These are phyloP conservation scores for Monosporascus sp. DNA, from an alignment of 2,329 filamentous ascomycete genomes.

Conservation along the genomic window DNA sequence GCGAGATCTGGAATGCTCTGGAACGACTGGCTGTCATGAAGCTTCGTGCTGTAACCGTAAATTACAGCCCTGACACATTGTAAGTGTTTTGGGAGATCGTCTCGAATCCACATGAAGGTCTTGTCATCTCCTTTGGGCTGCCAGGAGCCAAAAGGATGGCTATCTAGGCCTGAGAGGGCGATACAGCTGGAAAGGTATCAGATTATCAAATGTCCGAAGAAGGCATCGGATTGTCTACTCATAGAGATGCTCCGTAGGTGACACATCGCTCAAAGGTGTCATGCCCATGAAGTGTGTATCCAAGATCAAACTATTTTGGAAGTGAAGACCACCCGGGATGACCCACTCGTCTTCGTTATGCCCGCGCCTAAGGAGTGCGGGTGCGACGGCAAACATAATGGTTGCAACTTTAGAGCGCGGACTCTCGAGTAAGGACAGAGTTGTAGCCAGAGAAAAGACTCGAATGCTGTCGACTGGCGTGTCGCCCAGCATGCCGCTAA, in stretches of 20 bases:
- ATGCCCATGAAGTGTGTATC: conserved; percentile 18
- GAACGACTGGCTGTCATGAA: conserved; percentile 16
- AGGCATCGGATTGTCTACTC: conserved; percentile 9
- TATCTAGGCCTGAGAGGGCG: conserved; percentile 17
- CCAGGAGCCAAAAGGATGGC: conserved; percentile 21
- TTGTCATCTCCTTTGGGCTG: conserved; percentile 13
- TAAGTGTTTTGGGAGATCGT: conserved; percentile 14
- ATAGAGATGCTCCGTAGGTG: conserved; percentile 6
- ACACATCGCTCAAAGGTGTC: conserved; percentile 15
- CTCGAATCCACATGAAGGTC: conserved; percentile 24
- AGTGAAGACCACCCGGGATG: neutral
- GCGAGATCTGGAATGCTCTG: conserved; percentile 19
- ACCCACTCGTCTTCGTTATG: conserved; percentile 1
- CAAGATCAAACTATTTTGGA: conserved; percentile 8
- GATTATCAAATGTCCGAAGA: neutral
- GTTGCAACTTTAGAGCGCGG: conserved; percentile 13
- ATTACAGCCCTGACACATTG: conserved; percentile 11
- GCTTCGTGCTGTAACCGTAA: conserved; percentile 21
- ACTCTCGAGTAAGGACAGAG: conserved; percentile 2
- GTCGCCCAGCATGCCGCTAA: conserved; percentile 8
- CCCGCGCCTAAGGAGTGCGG: conserved; percentile 1
- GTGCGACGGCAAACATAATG: conserved; percentile 10
- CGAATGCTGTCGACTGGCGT: conserved; percentile 5
- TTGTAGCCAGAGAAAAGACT: conserved; percentile 13
- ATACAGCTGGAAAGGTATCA: conserved; percentile 12